These are phyloP conservation scores for Aeminium ludgeri DNA, from an alignment of 495 filamentous ascomycete species.

Conservation along the genomic window DNA sequence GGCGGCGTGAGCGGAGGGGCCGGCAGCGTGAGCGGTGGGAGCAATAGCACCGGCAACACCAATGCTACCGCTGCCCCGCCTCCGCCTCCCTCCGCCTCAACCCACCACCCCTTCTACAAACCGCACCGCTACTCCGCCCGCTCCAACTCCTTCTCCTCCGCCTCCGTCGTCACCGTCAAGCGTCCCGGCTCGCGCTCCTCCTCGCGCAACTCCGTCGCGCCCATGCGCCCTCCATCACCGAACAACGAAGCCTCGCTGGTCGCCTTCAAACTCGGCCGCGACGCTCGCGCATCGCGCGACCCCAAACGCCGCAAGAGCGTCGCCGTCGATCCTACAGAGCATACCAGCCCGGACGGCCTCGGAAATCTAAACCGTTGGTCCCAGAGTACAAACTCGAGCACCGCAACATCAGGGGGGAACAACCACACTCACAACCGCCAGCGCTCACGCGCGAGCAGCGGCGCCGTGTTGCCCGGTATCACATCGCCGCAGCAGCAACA, in stretches of 20 bases:
- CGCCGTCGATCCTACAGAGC: constrained; percentile 21
- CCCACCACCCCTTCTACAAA: constrained; percentile 5
- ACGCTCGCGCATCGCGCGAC: constrained; percentile 1
- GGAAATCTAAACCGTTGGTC: constrained; percentile 73
- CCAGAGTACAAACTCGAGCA: constrained; percentile 56
- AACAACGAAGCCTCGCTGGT: constrained; percentile 4
- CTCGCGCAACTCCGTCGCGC: constrained; percentile 13
- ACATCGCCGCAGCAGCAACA: constrained; percentile 6
- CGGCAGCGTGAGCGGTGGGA: too few species aligned
- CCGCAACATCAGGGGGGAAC: constrained; percentile 34
- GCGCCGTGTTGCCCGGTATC: constrained; percentile 19
- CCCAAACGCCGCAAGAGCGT: constrained; percentile 22
- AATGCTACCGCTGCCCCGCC: too few species aligned
- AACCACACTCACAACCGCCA: too few species aligned
- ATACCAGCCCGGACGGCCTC: constrained; percentile 43
- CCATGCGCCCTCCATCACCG: constrained; percentile 6
- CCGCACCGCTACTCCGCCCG: constrained; percentile 18
- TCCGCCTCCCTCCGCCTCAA: too few species aligned
- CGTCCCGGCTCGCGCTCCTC: constrained; percentile 21
- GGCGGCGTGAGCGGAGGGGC: not conserved
- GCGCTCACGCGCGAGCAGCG: constrained; percentile 38
- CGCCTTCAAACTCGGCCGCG: constrained; percentile 2
- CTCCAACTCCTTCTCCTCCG: constrained; percentile 22
- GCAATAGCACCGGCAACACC: too few species aligned
- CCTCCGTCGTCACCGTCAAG: constrained; percentile 22